phyloP scores from a whole-genome alignment of 371 early-diverging fungal genomes.

The Phascolomyces articulosus region DNA sequence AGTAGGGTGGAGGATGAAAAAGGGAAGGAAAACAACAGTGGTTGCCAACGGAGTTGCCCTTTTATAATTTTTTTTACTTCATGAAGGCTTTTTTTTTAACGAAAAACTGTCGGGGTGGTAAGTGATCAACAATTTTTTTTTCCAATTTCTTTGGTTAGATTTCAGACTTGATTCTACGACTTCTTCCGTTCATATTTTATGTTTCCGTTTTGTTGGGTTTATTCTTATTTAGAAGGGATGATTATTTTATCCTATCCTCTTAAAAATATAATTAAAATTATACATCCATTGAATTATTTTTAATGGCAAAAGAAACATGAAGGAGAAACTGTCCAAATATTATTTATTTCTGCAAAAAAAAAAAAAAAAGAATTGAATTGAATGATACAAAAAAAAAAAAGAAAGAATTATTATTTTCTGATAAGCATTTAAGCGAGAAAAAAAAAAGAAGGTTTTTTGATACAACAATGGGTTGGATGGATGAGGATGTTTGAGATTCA shows the following conservation, averaged over 20 bases:
- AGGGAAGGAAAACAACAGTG: constrained; percentile 21
- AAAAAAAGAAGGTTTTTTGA: too few species aligned
- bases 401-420: too few species aligned
- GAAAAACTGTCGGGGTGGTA: neutral
- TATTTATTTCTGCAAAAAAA: too few species aligned
- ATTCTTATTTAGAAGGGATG: neutral
- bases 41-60: neutral
- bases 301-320: too few species aligned
- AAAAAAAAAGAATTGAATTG: too few species aligned
- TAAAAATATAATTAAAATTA: neutral
- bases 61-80: neutral
- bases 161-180: constrained; percentile 4
- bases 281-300: too few species aligned
- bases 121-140: constrained; percentile 2
- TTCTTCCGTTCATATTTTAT: constrained; percentile 12
- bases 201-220: neutral
- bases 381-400: too few species aligned
- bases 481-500: too few species aligned
- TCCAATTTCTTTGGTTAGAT: constrained; percentile 4
- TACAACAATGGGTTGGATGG: too few species aligned
- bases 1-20: constrained; percentile 17
- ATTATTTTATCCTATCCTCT: neutral
- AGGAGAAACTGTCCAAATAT: too few species aligned
- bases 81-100: neutral
- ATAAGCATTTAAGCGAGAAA: too few species aligned